Base-by-base conservation (phyloP, 495 filamentous ascomycete species). In the Annulohypoxylon stygium region DNA sequence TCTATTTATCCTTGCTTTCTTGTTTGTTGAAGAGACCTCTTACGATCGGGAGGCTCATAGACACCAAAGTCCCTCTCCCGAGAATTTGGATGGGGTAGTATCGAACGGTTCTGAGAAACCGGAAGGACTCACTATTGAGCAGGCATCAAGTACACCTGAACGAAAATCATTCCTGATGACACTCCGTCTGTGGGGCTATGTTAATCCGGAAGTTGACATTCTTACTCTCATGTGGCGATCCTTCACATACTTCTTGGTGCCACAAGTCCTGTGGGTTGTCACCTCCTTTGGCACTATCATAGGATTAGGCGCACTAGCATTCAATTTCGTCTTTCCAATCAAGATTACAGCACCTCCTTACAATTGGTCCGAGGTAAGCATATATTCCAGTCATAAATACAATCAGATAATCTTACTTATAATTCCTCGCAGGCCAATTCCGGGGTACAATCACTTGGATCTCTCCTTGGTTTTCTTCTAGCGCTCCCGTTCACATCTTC, bases 281-380 rank as follows among this genome's bases (percentile, higher is more conserved):
- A 85, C 83, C 10, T 86, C 83, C 18, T 82, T 79, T 72, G 80
- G 80, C 39, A 78, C 77, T 34, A 77, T 75, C 37, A 80, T 82
- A 53, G 80, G 80, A 16, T 72, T 82, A 11, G 76, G 78, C 61
- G 80, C 73, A 7, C 65, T 82, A 20, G 75, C 76, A 45, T 78
- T 82, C 58, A 78, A 74, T 68, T 82, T 89, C 61, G 80, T 84
- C 12, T 92, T 90, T 78, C 89, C 89, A 0, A 88, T 92, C 63
- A 87, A 90, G 59, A 88, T 92, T 69, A 87, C 88, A 43, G 81
- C 86, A 23, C 76, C 78, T 11, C 80, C 80, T 0, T 82, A 82
- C 36, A 80, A 78, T 61, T 82, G 80, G 80, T 36, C 73, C 6
- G 50, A 54, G 48, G 71, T 74, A 65, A 39, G 60, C 63, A 0